Evolutionary conservation across 495 filamentous ascomycete species (phyloP), one percentile per base, ranked within the genome.

Genomic region (Lasiosphaeria hispida): DNA sequence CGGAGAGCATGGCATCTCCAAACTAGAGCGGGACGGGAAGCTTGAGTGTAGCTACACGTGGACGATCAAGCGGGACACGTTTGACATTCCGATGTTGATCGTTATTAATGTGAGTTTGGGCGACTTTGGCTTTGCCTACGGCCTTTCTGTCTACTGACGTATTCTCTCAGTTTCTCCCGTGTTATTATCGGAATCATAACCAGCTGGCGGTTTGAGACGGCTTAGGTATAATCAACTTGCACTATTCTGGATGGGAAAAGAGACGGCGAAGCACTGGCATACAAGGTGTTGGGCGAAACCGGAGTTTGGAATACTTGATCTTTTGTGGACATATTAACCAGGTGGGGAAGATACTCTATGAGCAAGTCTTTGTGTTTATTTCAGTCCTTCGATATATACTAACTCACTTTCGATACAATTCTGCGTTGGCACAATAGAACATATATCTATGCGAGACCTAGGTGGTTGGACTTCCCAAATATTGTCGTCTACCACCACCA

Each of bases 31-130:
- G 68, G 91, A 96, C 59, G 94, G 93, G 58, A 93, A 91, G 72
- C 86, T 97, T 48, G 90, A 96, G 67, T 96, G 92, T 77, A 90
- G 85, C 64, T 95, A 92, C 74, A 93, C 88, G 76, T 98, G 94
- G 93, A 91, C 90, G 59, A 91, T 97, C 55, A 94, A 92, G 79
- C 80, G 94, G 58, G 94, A 98, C 72, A 89, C 94, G 44, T 98
- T 97, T 75, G 94, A 97, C 72, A 96, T 98, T 71, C 94, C 94
- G 30, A 97, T 96, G 92, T 74, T 98, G 71, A 94, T 97, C 73
- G 86, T 96, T 65, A 92, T 96, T 77, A 96, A 96, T 75, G 94
- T 96, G 68, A 85, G 92, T 86, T 45, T 18, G 39, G 9, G 1
- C 14, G 13, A 34, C 19, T 35, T 19, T 18, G 11, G 10, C 1